Conservation (phyloP, 2,329 filamentous ascomycete genomes). For the Neoarthrinium moseri region DNA sequence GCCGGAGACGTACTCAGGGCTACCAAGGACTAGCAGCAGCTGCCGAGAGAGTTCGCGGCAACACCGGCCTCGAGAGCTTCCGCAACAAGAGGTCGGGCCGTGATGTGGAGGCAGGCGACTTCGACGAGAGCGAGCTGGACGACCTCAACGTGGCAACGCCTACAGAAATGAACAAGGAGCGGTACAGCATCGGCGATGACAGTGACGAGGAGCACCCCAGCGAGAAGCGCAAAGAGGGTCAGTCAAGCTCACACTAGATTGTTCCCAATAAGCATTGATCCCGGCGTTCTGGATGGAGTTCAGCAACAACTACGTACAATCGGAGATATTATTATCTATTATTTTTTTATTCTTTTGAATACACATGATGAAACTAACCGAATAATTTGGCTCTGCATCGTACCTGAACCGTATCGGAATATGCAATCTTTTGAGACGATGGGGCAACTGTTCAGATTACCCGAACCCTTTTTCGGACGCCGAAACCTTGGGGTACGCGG, state of each 20-base stretch:
- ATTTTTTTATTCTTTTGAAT: no score
- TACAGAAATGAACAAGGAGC: constrained; percentile 35
- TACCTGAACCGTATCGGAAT: no score
- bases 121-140: constrained; percentile 65
- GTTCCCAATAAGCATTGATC: background rate
- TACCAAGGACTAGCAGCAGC: constrained; percentile 51
- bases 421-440: no score
- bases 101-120: constrained; percentile 63
- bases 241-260: background rate
- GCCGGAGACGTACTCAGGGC: constrained; percentile 53
- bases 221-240: constrained; percentile 15
- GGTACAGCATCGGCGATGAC: constrained; percentile 57
- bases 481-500: no score
- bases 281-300: background rate
- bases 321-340: no score
- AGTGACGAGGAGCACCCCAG: constrained; percentile 50
- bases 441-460: no score
- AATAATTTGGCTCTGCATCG: no score
- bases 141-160: constrained; percentile 55
- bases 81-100: constrained; percentile 42
- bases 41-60: constrained; percentile 32
- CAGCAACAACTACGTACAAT: no score
- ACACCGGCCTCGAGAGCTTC: constrained; percentile 43
- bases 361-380: no score
- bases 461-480: no score